Percentiles rank a stretch among this genome's conserved stretches.
These are phyloP conservation scores for Stagonosporopsis rhizophila DNA, from an alignment of 2,329 filamentous ascomycete species.

Conservation along the genomic window DNA sequence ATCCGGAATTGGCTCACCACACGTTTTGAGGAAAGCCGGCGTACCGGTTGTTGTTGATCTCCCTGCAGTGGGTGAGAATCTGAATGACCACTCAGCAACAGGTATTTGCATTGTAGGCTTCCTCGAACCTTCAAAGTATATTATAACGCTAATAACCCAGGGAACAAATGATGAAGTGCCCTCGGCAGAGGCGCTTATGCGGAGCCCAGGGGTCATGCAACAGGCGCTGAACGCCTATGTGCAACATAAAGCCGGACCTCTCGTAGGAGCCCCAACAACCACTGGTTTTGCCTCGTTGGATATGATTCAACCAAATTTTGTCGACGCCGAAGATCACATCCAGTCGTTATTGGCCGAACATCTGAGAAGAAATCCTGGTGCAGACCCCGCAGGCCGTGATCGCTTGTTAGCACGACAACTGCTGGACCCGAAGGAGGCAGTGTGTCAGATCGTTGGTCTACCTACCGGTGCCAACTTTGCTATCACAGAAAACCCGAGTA, in stretches of 20 bases:
- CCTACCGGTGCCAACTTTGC: slow-evolving; percentile 22
- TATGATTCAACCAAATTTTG: slow-evolving; percentile 29
- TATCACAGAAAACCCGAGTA: slow-evolving; percentile 7
- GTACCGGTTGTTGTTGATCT: slow-evolving; percentile 40
- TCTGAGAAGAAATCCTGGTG: slow-evolving; percentile 26
- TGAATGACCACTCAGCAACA: slow-evolving; percentile 45
- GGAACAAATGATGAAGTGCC: slow-evolving; percentile 37
- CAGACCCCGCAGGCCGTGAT: slow-evolving; percentile 35
- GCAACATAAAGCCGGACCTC: slow-evolving; percentile 37
- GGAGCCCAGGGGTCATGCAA: slow-evolving; percentile 32
- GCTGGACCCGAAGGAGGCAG: slow-evolving; percentile 34
- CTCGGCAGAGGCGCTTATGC: slow-evolving; percentile 33
- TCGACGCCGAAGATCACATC: slow-evolving; percentile 30
- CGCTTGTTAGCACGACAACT: slow-evolving; percentile 32
- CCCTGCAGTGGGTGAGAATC: slow-evolving; percentile 44
- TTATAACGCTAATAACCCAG: slow-evolving; percentile 8
- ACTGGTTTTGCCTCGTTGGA: slow-evolving; percentile 35
- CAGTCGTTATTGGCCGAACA: slow-evolving; percentile 25
- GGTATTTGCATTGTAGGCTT: slow-evolving; percentile 8
- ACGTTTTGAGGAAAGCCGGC: slow-evolving; percentile 35
- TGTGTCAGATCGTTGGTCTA: slow-evolving; percentile 31
- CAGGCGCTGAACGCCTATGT: slow-evolving; percentile 40
- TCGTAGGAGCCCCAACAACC: slow-evolving; percentile 33
- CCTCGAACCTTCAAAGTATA: not conserved
- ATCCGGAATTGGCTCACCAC: slow-evolving; percentile 38